These are phyloP conservation scores for Halophytophthora polymorphica DNA, from an alignment of 352 stramenopile genomes.

Conservation along the genomic window DNA sequence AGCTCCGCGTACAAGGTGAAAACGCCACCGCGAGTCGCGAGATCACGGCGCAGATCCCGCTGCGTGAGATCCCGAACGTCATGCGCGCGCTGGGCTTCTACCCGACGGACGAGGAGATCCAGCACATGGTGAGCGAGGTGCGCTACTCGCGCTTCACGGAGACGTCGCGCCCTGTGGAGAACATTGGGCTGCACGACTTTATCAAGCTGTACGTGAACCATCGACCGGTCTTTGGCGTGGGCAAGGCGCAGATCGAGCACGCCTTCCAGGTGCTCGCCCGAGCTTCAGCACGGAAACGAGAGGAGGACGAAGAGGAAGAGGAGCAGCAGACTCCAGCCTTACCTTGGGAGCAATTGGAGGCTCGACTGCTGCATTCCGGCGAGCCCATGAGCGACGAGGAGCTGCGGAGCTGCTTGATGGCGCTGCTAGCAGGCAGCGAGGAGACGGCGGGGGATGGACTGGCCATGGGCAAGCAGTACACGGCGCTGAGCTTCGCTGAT, in stretches of 20 bases:
- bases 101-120: constrained; percentile 88
- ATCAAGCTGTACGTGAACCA: constrained; percentile 94
- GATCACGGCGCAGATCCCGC: constrained; percentile 68
- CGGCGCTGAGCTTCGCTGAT: constrained; percentile 68
- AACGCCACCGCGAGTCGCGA: constrained; percentile 69
- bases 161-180: constrained; percentile 66
- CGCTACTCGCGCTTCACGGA: constrained; percentile 80
- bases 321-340: constrained; percentile 21
- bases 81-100: constrained; percentile 93
- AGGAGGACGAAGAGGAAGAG: constrained; percentile 1
- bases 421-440: constrained; percentile 51
- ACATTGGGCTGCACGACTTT: constrained; percentile 68
- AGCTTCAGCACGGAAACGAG: constrained; percentile 4
- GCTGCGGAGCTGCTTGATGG: constrained; percentile 72
- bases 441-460: constrained; percentile 13
- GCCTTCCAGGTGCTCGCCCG: constrained; percentile 60
- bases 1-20: constrained; percentile 90
- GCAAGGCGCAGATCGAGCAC: constrained; percentile 72
- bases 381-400: constrained; percentile 84
- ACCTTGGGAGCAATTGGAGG: constrained; percentile 65
- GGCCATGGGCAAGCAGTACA: constrained; percentile 50
- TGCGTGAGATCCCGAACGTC: constrained; percentile 90
- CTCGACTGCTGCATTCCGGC: constrained; percentile 56
- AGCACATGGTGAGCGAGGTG: constrained; percentile 87
- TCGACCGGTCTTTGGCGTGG: constrained; percentile 84